Conservation (phyloP, 108 stramenopile species). For the Stephanodiscus triporus region DNA sequence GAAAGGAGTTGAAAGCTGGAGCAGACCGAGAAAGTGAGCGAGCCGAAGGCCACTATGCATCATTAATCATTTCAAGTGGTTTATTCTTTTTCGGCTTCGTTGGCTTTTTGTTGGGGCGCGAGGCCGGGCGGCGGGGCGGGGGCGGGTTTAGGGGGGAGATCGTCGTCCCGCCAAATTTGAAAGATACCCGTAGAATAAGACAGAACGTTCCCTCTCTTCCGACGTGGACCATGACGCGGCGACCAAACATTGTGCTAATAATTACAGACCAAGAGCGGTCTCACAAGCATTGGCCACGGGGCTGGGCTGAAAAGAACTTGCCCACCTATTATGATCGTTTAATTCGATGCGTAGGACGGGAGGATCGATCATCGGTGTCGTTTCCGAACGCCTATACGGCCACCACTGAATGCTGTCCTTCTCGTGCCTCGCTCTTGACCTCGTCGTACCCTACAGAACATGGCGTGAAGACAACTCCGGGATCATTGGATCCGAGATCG, state of each 20-base stretch:
- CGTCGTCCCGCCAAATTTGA: no score
- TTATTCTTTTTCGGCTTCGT: no score
- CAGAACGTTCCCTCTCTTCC: no score
- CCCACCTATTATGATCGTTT: conserved; percentile 36
- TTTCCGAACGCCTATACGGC: conserved; percentile 42
- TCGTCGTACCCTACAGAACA: conserved; percentile 46
- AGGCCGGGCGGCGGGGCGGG: no score
- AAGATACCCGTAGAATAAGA: no score
- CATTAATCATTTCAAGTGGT: no score
- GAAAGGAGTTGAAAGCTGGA: no score
- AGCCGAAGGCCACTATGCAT: background rate
- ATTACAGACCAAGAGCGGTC: conserved; percentile 71
- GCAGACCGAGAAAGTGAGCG: background rate
- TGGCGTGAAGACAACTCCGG: conserved; percentile 36
- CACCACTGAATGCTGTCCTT: conserved; percentile 42
- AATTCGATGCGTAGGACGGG: conserved; percentile 51
- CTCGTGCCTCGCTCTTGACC: conserved; percentile 40
- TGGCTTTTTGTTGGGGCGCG: no score
- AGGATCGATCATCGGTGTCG: conserved; percentile 39
- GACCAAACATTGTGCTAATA: conserved; percentile 60
- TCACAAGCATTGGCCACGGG: conserved; percentile 53
- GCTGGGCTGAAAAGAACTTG: conserved; percentile 41
- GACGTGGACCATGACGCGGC: conserved; percentile 6
- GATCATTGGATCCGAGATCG: conserved; percentile 27
- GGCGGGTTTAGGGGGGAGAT: no score